These are phyloP conservation scores for Syncephalastrum contaminatum DNA, from an alignment of 371 early-diverging fungal genomes.

Conservation along the genomic window DNA sequence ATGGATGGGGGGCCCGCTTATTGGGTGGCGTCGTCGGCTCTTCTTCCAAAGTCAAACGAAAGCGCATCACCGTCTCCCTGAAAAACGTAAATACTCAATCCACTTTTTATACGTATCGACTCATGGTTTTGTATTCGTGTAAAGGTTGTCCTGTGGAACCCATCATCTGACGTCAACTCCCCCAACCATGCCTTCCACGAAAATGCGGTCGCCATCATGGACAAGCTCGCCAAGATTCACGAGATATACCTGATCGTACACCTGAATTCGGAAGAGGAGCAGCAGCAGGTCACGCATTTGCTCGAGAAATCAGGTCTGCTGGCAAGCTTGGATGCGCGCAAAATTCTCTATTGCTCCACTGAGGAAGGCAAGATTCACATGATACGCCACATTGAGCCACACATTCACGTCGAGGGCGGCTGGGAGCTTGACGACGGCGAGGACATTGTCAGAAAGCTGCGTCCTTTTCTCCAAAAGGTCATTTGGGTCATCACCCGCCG, in stretches of 20 bases:
- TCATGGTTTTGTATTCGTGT: neutral
- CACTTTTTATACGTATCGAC: neutral
- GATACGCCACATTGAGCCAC: conserved; percentile 47
- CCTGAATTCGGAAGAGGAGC: conserved; percentile 38
- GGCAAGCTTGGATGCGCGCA: conserved; percentile 13
- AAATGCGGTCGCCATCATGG: conserved; percentile 26
- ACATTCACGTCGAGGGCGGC: conserved; percentile 52
- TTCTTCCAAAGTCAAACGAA: conserved; percentile 1
- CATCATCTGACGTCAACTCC: conserved; percentile 46
- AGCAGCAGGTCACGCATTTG: conserved; percentile 25
- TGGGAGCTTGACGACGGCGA: conserved; percentile 55
- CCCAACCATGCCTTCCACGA: conserved; percentile 49
- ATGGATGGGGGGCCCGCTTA: conserved; percentile 30
- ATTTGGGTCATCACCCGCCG: conserved; percentile 44
- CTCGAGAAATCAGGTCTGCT: conserved; percentile 15
- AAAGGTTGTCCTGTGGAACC: conserved; percentile 53
- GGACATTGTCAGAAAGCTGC: conserved; percentile 39
- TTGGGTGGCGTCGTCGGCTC: conserved; percentile 25
- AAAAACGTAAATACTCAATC: conserved; percentile 35
- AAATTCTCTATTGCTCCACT: conserved; percentile 38
- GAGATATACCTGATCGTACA: conserved; percentile 46
- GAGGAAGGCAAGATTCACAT: conserved; percentile 52
- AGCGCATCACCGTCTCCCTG: conserved; percentile 41
- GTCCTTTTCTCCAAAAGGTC: conserved; percentile 38
- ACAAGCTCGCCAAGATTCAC: conserved; percentile 26